Percentiles rank a stretch among this genome's conserved stretches.
Evolutionary conservation across 176 grass and related monocot genomes (phyloP).

Genomic region (Oryza nivara): DNA sequence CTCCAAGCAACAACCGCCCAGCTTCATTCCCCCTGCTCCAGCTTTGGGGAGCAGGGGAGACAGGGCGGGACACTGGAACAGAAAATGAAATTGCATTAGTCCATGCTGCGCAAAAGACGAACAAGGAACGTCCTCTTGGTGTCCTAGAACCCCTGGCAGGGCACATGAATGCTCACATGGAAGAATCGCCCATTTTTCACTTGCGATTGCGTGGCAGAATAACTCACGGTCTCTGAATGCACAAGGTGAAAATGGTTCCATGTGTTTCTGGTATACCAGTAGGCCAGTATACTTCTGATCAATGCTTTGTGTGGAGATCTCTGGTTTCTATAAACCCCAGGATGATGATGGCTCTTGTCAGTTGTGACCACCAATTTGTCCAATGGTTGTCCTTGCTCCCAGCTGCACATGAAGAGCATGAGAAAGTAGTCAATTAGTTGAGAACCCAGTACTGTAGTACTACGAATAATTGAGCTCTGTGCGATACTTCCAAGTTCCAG

Average conservation of each 20-base stretch:
- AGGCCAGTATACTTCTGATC: no score
- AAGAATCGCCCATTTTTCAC: neutral
- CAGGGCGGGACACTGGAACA: neutral
- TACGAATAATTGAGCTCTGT: neutral
- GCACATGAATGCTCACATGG: neutral
- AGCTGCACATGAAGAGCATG: conserved; percentile 6
- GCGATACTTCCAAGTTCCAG: conserved; percentile 20
- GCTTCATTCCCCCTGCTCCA: conserved; percentile 6
- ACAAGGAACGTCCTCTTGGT: neutral
- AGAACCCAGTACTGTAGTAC: neutral
- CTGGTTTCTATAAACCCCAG: neutral
- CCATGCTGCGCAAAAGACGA: neutral
- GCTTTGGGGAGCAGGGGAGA: conserved; percentile 14
- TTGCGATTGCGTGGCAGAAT: neutral
- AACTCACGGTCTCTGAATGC: no score
- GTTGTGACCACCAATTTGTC: conserved; percentile 6
- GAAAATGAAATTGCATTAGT: neutral
- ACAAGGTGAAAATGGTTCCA: no score
- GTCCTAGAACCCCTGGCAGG: neutral
- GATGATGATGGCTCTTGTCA: neutral
- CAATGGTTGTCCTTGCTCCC: conserved; percentile 20
- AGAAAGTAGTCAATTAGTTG: conserved; percentile 26
- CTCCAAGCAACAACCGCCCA: neutral
- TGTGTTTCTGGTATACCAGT: neutral
- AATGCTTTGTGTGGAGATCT: neutral